phyloP scores from a whole-genome alignment of 345 rosid genomes.

The Lagerstroemia speciosa region DNA sequence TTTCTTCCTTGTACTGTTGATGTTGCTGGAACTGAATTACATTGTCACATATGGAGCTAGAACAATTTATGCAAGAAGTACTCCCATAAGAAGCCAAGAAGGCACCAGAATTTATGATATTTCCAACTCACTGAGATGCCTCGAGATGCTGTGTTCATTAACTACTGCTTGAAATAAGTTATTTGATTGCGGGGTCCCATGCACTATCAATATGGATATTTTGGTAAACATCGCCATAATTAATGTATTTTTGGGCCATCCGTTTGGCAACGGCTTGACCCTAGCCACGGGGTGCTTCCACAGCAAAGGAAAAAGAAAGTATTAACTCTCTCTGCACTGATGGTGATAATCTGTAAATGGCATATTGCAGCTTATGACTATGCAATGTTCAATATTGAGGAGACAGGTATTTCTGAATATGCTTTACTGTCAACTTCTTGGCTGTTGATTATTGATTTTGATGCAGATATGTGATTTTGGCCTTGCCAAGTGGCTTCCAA shows the following conservation, averaged over 20 bases:
- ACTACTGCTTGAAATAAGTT: not conserved
- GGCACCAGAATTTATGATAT: not conserved
- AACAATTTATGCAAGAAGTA: not conserved
- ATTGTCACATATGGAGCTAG: not conserved
- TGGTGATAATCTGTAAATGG: too few species aligned
- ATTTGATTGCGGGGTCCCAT: not conserved
- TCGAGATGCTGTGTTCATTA: not conserved
- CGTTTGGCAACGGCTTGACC: too few species aligned
- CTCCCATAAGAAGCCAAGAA: not conserved
- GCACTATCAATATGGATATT: not conserved
- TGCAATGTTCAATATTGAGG: too few species aligned
- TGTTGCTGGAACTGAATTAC: not conserved
- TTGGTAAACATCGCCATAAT: not conserved
- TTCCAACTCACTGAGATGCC: not conserved
- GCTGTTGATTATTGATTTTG: conserved; percentile 5
- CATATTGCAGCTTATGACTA: not conserved
- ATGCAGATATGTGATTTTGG: conserved; percentile 87
- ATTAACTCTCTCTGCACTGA: not conserved
- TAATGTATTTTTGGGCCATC: too few species aligned
- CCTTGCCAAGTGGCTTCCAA: conserved; percentile 91
- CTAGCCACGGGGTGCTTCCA: too few species aligned
- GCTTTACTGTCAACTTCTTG: conserved; percentile 6
- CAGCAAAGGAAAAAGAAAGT: not conserved
- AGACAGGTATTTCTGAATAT: too few species aligned
- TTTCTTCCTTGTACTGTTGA: not conserved